Percentiles rank a stretch among this genome's conserved stretches.
Evolutionary conservation across 73 alveolate genomes (phyloP).

Genomic region (Paramecium biaurelia): DNA sequence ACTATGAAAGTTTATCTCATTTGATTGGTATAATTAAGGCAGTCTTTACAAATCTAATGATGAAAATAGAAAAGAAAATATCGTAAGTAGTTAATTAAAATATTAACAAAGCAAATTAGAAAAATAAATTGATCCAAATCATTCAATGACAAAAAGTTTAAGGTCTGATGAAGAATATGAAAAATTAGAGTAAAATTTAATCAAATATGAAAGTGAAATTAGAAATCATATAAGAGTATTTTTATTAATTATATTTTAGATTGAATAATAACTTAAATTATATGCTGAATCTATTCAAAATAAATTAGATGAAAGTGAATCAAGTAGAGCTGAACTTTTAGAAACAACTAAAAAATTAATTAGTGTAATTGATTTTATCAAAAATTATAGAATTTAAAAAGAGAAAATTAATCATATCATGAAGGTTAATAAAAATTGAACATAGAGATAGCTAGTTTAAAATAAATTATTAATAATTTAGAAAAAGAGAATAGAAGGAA

Average conservation of each 20-base stretch:
- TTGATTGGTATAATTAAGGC: slow-evolving; percentile 38
- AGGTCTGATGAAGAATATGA: slow-evolving; percentile 41
- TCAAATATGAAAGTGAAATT: slow-evolving; percentile 36
- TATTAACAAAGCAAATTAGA: slow-evolving; percentile 17
- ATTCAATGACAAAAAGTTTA: neutral
- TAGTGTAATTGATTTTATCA: neutral
- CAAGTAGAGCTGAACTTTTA: neutral
- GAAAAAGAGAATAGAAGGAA: neutral
- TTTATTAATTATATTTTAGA: neutral
- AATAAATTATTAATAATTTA: neutral
- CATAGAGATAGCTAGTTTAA: neutral
- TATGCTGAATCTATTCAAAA: slow-evolving; percentile 21
- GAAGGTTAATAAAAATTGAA: neutral
- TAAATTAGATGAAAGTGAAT: slow-evolving; percentile 29
- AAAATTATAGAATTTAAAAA: neutral
- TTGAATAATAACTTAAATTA: slow-evolving; percentile 23
- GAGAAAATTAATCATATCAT: neutral
- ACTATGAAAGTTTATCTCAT: slow-evolving; percentile 38
- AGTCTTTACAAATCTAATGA: neutral
- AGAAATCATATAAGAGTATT: slow-evolving; percentile 44
- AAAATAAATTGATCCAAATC: neutral
- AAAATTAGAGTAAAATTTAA: slow-evolving; percentile 8
- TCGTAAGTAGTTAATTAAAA: neutral
- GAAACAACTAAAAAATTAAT: slow-evolving; percentile 13
- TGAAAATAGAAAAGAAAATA: slow-evolving; percentile 29